These are phyloP conservation scores for Pezicula carpinea DNA, from an alignment of 2,329 filamentous ascomycete species.

Conservation along the genomic window DNA sequence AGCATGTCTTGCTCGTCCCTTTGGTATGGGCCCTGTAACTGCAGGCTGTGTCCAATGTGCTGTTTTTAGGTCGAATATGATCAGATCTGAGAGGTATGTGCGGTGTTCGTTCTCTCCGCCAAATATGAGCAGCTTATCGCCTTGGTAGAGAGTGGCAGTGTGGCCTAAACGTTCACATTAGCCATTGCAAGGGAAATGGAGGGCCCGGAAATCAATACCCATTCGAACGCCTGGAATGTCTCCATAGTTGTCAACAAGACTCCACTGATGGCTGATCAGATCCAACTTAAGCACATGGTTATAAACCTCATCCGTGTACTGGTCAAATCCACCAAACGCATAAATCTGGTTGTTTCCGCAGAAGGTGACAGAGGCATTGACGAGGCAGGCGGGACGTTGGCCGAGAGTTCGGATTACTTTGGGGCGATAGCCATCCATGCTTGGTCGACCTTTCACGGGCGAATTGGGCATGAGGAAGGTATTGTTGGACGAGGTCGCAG, in stretches of 20 bases:
- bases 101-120: slow-evolving; percentile 97
- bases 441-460: slow-evolving; percentile 61
- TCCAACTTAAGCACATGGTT: slow-evolving; percentile 93
- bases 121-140: slow-evolving; percentile 93
- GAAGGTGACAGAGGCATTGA: slow-evolving; percentile 98
- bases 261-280: slow-evolving; percentile 86
- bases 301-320: slow-evolving; percentile 98
- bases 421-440: slow-evolving; percentile 74
- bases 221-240: slow-evolving; percentile 96
- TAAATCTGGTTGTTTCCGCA: slow-evolving; percentile 97
- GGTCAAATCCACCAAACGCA: slow-evolving; percentile 96
- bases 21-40: slow-evolving; percentile 77
- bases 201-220: slow-evolving; percentile 52
- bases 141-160: slow-evolving; percentile 89
- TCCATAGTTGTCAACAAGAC: slow-evolving; percentile 94
- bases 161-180: slow-evolving; percentile 58
- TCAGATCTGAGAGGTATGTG: slow-evolving; percentile 90
- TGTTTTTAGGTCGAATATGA: slow-evolving; percentile 91
- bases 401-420: slow-evolving; percentile 75
- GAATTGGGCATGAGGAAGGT: slow-evolving; percentile 91
- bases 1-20: slow-evolving; percentile 87
- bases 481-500: slow-evolving; percentile 58
- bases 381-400: slow-evolving; percentile 84
- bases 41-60: slow-evolving; percentile 94
- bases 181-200: not conserved